Evolutionary conservation across 495 filamentous ascomycete genomes (phyloP), one percentile per base, ranked within the genome.

Genomic region (Trichoderma gamsii): DNA sequence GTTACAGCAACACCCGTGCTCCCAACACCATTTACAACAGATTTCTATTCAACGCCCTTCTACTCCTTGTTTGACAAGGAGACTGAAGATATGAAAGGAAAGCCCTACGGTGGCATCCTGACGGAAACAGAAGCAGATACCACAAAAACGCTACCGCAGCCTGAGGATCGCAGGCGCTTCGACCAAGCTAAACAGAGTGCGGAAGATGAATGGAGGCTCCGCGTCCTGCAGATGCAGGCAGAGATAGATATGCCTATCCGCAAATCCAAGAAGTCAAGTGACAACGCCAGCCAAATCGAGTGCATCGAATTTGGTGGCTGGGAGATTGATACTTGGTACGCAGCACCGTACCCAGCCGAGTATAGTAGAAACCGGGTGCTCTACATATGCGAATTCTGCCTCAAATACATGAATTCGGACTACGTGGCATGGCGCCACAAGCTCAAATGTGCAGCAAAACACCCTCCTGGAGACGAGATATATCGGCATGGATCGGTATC

Each of bases 341-440:
- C 96, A n/a, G 94, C 95, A 32, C 95, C 95, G 23, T 99, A 99
- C 73, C 95, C 95, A 0, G 95, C 97, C 76, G 95, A 99, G 77
- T 99, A 98, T 80, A 97, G 92, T 73, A 88, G 92, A 71, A 97
- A 98, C 74, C 88, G 89, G 43, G 89, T 97, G 23, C 87, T 99
- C 18, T 97, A 96, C 78, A 97, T 99, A 71, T 99, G 95, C 81
- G 96, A 99, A 76, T 99, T 97, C 77, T 99, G 95, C 75, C 82
- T 99, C 63, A 98, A 98, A 76, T 99, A 99, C 80, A 97, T 99
- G 93, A 97, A 93, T 75, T 97, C 94, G 13, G 93, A 97, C 73
- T 97, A 94, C 71, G 94, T 98, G 25, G 93, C 94, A 23, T 97
- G 92, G 93, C 85, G 95, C 49, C 95, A 99, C 75, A 97, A 97